Conservation (phyloP, 106 monocot genomes). For the Dioscorea alata region DNA sequence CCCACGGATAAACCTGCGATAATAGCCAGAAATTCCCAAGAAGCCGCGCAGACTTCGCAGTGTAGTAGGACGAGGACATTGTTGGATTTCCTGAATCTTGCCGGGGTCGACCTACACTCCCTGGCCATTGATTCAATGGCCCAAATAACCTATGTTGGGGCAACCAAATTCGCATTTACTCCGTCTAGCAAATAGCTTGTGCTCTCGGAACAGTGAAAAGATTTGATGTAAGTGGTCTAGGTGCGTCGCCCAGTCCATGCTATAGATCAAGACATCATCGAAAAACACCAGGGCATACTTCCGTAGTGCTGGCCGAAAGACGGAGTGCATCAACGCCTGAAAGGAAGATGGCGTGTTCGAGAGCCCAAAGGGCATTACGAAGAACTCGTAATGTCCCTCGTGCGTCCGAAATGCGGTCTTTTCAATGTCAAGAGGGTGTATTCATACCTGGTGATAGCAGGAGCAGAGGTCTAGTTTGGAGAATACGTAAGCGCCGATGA, state of each 20-base stretch:
- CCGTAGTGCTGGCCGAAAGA: no score
- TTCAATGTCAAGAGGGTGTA: neutral
- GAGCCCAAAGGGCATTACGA: no score
- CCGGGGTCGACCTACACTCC: neutral
- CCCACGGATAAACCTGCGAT: no score
- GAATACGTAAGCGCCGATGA: constrained; percentile 12
- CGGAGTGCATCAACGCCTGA: no score
- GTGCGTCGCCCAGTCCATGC: neutral
- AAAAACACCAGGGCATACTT: no score
- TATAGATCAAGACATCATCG: no score
- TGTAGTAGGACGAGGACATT: neutral
- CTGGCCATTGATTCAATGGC: neutral
- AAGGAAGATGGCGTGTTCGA: no score
- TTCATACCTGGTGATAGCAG: constrained; percentile 20
- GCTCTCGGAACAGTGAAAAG: neutral
- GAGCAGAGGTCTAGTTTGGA: constrained; percentile 14
- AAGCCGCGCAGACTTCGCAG: neutral
- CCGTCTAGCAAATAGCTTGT: neutral
- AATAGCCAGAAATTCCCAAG: constrained; percentile 6
- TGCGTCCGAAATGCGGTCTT: constrained; percentile 15
- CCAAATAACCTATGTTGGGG: neutral
- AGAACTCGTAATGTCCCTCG: neutral
- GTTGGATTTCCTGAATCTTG: neutral
- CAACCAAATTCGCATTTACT: neutral
- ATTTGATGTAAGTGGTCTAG: neutral